A percentile compares a stretch with the other conserved stretches of the same genome.
Evolutionary conservation across 805 yeast species (phyloP).

Genomic region (Debaryomyces castellii): DNA sequence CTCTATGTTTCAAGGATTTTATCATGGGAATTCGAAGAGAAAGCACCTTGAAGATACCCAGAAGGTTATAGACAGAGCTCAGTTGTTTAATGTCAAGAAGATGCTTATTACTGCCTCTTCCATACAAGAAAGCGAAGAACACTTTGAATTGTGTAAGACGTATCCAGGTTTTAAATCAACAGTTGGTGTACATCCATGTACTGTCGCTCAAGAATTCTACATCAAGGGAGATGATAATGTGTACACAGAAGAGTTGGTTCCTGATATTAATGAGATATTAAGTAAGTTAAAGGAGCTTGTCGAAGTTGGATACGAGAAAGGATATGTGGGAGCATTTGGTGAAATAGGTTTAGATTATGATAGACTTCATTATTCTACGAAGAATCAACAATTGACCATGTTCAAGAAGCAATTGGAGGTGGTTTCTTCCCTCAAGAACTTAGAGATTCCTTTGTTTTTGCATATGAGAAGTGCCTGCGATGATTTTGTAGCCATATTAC

Average conservation of each 20-base stretch:
- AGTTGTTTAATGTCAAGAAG: slow-evolving; percentile 58
- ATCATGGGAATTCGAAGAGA: slow-evolving; percentile 56
- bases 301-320: slow-evolving; percentile 43
- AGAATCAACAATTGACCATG: slow-evolving; percentile 62
- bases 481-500: slow-evolving; percentile 68
- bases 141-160: slow-evolving; percentile 52
- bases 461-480: slow-evolving; percentile 87
- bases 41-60: slow-evolving; percentile 68
- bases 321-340: slow-evolving; percentile 79
- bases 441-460: slow-evolving; percentile 74
- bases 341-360: slow-evolving; percentile 97
- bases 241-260: slow-evolving; percentile 35
- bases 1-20: slow-evolving; percentile 79
- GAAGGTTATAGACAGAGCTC: slow-evolving; percentile 66
- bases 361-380: slow-evolving; percentile 72
- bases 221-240: slow-evolving; percentile 14
- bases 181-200: slow-evolving; percentile 95
- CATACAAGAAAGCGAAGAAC: slow-evolving; percentile 61
- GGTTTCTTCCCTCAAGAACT: slow-evolving; percentile 37
- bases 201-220: slow-evolving; percentile 52
- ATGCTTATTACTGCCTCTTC: slow-evolving; percentile 85
- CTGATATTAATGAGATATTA: slow-evolving; percentile 43
- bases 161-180: slow-evolving; percentile 55
- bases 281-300: slow-evolving; percentile 50
- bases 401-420: slow-evolving; percentile 75